Conservation (phyloP, 2,329 filamentous ascomycete species). For the Colletotrichum spaethianum region DNA sequence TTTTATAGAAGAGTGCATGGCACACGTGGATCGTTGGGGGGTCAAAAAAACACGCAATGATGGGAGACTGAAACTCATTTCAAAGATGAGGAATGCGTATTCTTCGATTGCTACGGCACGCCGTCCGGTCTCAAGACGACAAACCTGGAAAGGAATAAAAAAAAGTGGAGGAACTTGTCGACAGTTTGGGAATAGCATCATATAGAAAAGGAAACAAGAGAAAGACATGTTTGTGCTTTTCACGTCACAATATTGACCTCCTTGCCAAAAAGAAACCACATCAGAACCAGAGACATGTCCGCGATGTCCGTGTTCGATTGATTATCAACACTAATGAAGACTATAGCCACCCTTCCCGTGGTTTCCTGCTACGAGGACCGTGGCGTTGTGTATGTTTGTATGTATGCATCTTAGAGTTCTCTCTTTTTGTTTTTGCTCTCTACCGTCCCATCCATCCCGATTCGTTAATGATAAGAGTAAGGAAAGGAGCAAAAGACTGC, state of each 20-base stretch:
- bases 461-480: constrained; percentile 12
- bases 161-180: too few species aligned
- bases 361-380: not conserved
- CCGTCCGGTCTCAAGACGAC: too few species aligned
- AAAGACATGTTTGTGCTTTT: not conserved
- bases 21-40: not conserved
- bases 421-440: not conserved
- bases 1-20: not conserved
- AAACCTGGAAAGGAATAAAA: too few species aligned
- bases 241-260: too few species aligned
- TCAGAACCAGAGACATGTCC: not conserved
- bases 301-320: not conserved
- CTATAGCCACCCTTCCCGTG: not conserved
- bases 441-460: not conserved
- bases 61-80: not conserved
- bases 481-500: not conserved
- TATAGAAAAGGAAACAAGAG: too few species aligned
- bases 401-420: not conserved
- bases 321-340: not conserved
- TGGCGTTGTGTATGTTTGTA: not conserved
- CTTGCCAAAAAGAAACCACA: not conserved
- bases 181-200: not conserved
- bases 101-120: too few species aligned
- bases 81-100: not conserved
- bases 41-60: not conserved